Conservation (phyloP, 1,284 basidiomycete genomes). For the Rhodotorula sp. region DNA sequence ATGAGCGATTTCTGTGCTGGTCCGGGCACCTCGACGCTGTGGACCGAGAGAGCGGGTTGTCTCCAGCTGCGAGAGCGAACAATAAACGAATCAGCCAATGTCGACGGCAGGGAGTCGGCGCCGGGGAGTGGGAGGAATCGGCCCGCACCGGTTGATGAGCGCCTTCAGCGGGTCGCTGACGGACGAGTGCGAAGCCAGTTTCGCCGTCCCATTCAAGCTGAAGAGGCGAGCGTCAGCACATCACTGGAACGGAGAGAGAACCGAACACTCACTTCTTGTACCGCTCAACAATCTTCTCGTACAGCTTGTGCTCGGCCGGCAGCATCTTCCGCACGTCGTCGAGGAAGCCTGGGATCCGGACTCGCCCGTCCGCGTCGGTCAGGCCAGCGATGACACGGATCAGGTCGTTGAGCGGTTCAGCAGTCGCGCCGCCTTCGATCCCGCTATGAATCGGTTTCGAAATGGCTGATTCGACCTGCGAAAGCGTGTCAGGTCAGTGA, state of each 20-base stretch:
- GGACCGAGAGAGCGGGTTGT: slow-evolving; percentile 51
- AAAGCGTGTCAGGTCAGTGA: slow-evolving; percentile 23
- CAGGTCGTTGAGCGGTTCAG: slow-evolving; percentile 53
- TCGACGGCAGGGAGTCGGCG: slow-evolving; percentile 67
- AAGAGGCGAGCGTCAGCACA: not conserved
- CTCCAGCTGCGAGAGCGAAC: slow-evolving; percentile 47
- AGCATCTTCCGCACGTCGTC: slow-evolving; percentile 47
- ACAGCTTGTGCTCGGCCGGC: slow-evolving; percentile 52
- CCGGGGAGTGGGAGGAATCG: slow-evolving; percentile 58
- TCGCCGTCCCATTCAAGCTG: slow-evolving; percentile 15
- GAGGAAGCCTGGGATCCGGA: slow-evolving; percentile 80
- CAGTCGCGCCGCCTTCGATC: slow-evolving; percentile 75
- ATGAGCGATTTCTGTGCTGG: slow-evolving; percentile 73
- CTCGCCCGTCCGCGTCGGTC: slow-evolving; percentile 55
- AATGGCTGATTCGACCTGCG: slow-evolving; percentile 50
- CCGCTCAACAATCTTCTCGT: slow-evolving; percentile 68
- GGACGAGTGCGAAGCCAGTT: slow-evolving; percentile 40
- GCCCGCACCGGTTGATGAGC: slow-evolving; percentile 52
- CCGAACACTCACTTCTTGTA: not conserved
- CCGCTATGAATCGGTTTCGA: slow-evolving; percentile 80
- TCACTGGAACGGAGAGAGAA: not conserved
- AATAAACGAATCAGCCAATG: slow-evolving; percentile 21
- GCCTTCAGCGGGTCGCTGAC: slow-evolving; percentile 39
- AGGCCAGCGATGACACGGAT: slow-evolving; percentile 74
- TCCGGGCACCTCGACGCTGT: slow-evolving; percentile 43